Conservation (phyloP, 176 grass and related monocot genomes). For the Musa schizocarpa region DNA sequence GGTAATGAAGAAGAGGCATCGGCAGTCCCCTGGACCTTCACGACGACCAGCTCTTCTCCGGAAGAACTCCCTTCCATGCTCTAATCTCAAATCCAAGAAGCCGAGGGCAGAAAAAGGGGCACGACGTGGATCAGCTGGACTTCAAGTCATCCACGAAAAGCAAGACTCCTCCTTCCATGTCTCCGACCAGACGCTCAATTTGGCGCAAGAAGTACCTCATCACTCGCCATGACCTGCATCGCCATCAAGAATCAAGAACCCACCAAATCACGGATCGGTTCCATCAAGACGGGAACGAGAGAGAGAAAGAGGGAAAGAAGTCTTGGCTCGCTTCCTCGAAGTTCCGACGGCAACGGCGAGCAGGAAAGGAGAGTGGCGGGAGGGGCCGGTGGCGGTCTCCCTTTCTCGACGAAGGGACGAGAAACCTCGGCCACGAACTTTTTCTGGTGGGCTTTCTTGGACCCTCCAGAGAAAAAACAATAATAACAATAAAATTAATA, state of each 20-base stretch:
- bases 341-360: background rate
- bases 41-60: conserved; percentile 41
- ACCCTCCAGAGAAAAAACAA: background rate
- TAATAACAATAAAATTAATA: background rate
- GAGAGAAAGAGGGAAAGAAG: too few relatives aligned
- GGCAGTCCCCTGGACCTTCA: conserved; percentile 48
- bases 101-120: conserved; percentile 13
- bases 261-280: background rate
- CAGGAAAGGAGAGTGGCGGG: background rate
- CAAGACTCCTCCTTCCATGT: conserved; percentile 59
- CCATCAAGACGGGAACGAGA: background rate
- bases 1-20: background rate
- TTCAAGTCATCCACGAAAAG: conserved; percentile 69
- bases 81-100: conserved; percentile 10
- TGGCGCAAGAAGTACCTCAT: conserved; percentile 68
- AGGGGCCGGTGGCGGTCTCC: background rate
- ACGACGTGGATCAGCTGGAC: conserved; percentile 48
- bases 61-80: conserved; percentile 87
- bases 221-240: conserved; percentile 30
- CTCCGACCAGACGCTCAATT: conserved; percentile 52
- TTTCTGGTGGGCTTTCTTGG: conserved; percentile 68
- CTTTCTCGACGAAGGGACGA: conserved; percentile 7
- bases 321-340: background rate
- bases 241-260: conserved; percentile 16
- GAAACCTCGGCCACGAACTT: conserved; percentile 84